phyloP scores from a whole-genome alignment of 305 asterid genomes.

The Fraxinus latifolia region DNA sequence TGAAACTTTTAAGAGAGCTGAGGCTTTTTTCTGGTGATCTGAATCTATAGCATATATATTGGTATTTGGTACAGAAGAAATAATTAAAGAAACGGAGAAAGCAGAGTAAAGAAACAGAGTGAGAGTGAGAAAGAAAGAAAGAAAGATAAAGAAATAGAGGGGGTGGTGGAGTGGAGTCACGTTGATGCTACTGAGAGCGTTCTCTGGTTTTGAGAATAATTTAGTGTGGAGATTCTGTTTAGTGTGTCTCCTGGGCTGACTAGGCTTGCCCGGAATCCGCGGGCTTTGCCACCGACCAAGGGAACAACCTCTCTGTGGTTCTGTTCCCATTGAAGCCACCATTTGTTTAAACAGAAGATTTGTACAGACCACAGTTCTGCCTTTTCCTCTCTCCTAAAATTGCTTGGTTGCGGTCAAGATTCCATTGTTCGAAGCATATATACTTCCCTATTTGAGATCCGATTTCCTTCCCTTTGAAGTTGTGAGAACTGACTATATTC shows the following conservation, averaged over 20 bases:
- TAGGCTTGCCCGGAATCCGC: slow-evolving; percentile 64
- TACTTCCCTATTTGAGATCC: slow-evolving; percentile 51
- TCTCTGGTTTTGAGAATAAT: slow-evolving; percentile 53
- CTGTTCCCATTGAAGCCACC: slow-evolving; percentile 60
- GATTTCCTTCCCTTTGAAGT: slow-evolving; percentile 39
- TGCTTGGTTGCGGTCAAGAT: slow-evolving; percentile 60
- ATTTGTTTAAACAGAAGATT: slow-evolving; percentile 38
- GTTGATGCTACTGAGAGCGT: slow-evolving; percentile 38
- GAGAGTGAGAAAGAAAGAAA: slow-evolving; percentile 22
- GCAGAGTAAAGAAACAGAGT: slow-evolving; percentile 19
- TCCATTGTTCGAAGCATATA: slow-evolving; percentile 59
- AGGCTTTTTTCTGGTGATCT: slow-evolving; percentile 7
- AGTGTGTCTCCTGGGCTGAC: slow-evolving; percentile 77
- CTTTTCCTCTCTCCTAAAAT: slow-evolving; percentile 27
- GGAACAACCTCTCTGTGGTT: slow-evolving; percentile 59
- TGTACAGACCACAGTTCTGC: slow-evolving; percentile 24
- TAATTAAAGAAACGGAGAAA: slow-evolving; percentile 22
- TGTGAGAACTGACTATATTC: slow-evolving; percentile 42
- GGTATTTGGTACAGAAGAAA: slow-evolving; percentile 15
- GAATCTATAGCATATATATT: slow-evolving; percentile 30
- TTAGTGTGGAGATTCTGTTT: slow-evolving; percentile 62
- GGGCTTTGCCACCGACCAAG: slow-evolving; percentile 92
- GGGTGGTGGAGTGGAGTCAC: slow-evolving; percentile 42
- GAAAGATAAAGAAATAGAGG: slow-evolving; percentile 25
- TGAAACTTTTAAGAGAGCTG: neutral